Evolutionary conservation across 2,329 filamentous ascomycete genomes (phyloP).

Genomic region (Dactylellina parvicollis): DNA sequence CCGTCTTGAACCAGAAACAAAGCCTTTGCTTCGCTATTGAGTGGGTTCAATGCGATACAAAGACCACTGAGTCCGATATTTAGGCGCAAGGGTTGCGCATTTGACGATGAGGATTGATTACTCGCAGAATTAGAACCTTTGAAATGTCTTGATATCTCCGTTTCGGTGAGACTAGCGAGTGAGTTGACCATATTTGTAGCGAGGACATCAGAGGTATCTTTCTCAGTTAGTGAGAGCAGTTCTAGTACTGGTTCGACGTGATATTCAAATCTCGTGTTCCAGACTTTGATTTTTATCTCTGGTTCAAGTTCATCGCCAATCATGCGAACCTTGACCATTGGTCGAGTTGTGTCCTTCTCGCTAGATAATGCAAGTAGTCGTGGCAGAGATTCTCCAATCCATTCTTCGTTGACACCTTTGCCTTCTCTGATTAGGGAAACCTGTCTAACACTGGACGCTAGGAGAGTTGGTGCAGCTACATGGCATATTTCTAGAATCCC

Average conservation of each 20-base stretch:
- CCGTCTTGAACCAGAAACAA: conserved; percentile 82
- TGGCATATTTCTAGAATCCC: conserved; percentile 77
- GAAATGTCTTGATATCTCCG: conserved; percentile 55
- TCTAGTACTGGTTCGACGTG: conserved; percentile 84
- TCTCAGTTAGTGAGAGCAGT: conserved; percentile 74
- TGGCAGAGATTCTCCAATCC: conserved; percentile 70
- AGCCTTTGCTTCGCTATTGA: conserved; percentile 77
- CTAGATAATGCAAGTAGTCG: conserved; percentile 59
- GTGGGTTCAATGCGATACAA: conserved; percentile 83
- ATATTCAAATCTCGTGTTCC: conserved; percentile 87
- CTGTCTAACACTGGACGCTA: conserved; percentile 77
- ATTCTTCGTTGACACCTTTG: conserved; percentile 65
- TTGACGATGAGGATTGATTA: conserved; percentile 55
- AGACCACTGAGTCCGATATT: conserved; percentile 84
- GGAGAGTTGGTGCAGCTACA: conserved; percentile 82
- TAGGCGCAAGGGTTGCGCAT: conserved; percentile 71
- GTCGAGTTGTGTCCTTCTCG: conserved; percentile 60
- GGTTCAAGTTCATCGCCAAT: conserved; percentile 96
- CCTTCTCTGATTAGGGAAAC: conserved; percentile 73
- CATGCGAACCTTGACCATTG: conserved; percentile 85
- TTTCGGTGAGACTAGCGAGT: conserved; percentile 77
- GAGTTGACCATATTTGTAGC: conserved; percentile 80
- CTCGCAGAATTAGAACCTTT: conserved; percentile 18
- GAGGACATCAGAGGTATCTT: conserved; percentile 76
- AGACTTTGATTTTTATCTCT: conserved; percentile 84